A percentile compares a stretch with the other conserved stretches of the same genome.
Evolutionary conservation across 495 filamentous ascomycete species (phyloP).

Genomic region (Penicillium ochrochloron): DNA sequence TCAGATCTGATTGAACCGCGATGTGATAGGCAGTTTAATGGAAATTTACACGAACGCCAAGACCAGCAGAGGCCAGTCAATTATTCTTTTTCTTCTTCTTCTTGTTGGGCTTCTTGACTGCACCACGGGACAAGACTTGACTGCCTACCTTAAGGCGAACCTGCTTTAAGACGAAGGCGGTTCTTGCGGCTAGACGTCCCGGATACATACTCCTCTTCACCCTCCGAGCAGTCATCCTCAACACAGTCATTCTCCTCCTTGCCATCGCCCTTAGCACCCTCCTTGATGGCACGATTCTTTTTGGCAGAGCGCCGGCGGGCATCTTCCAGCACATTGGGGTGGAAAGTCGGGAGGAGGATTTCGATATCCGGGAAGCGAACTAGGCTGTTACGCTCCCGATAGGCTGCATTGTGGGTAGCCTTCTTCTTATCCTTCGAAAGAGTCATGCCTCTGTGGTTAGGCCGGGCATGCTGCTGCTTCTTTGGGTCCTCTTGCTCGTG

Average conservation of each 20-base stretch:
- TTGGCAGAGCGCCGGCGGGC: background rate
- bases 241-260: background rate
- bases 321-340: slow-evolving; percentile 16
- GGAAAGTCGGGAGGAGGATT: slow-evolving; percentile 57
- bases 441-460: background rate
- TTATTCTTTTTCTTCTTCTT: too few species aligned
- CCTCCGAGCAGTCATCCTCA: background rate
- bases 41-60: too few species aligned
- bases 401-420: background rate
- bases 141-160: background rate
- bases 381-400: slow-evolving; percentile 6
- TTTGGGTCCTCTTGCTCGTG: slow-evolving; percentile 8
- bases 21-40: too few species aligned
- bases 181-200: too few species aligned
- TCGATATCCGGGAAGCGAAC: slow-evolving; percentile 67
- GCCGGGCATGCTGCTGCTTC: too few species aligned
- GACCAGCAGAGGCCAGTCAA: too few species aligned
- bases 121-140: background rate
- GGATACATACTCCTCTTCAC: too few species aligned
- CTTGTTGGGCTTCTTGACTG: background rate
- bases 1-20: background rate
- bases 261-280: background rate
- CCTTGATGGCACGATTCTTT: background rate
- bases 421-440: background rate
- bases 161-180: too few species aligned